Base-by-base conservation (phyloP, 768 basidiomycete species). In the Boletus vinaceobasis region DNA sequence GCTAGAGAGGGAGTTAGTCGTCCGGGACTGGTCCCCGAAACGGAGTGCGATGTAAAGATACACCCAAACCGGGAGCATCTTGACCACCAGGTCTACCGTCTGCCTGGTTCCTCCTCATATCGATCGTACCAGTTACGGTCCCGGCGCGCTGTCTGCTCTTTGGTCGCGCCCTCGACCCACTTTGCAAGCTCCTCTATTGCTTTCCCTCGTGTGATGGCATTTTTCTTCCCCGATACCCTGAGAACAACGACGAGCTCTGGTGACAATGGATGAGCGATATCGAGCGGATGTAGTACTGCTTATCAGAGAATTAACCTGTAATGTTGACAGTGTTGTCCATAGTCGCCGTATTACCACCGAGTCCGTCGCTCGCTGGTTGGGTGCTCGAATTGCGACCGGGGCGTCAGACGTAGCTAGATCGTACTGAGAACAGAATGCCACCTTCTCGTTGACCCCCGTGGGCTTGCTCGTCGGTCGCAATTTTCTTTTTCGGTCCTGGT, bases 1-100 rank as follows among this genome's bases (percentile, higher is more conserved):
- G 73, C 94, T 96, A 54, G 43, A 50, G 43, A 36, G 11, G 31
- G 46, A 23, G 21, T 66, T 40, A 61, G 43, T 33, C 37, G 43
- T 38, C n/a, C n/a, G n/a, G n/a, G n/a, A n/a, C n/a, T n/a, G n/a
- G n/a, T n/a, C 23, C 17, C 11, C 46, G 36, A 52, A 19, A 56
- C 49, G 39, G 39, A 50, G 44, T 23, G 29, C 11, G 43, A 49
- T 39, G 7, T 36, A 4, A 38, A 48, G 33, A 61, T 90, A 63
- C 67, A 96, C 94, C 95, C 95, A 98, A 52, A 96, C 92, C 4
- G 93, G 93, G 32, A 95, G 62, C 77, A 86, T 88, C 51, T 84
- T 76, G 23, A 81, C 77, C 60, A 80, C 60, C 17, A 72, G 65
- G 13, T 38, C 57, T 21, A 46, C 23, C 52, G 60, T 75, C 47